phyloP scores from a whole-genome alignment of 768 basidiomycete species.

The Boletus rufocinnamomeus region DNA sequence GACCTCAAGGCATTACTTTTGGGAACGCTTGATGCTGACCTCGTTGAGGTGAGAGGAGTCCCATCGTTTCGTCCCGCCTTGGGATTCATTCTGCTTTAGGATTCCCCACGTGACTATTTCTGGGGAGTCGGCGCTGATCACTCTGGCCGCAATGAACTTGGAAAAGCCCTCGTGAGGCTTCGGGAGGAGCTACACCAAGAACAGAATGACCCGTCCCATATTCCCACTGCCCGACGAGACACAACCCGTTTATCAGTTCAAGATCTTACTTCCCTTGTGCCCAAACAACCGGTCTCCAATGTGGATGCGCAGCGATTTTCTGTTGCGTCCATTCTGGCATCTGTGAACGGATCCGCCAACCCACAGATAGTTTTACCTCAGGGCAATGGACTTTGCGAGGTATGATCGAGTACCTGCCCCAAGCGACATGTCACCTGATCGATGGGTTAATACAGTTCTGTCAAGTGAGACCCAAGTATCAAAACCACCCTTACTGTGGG shows the following conservation, averaged over 20 bases:
- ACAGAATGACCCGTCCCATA: conserved; percentile 25
- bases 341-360: conserved; percentile 3
- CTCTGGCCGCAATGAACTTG: conserved; percentile 71
- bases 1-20: conserved; percentile 61
- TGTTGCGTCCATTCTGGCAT: conserved; percentile 1
- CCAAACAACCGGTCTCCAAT: conserved; percentile 6
- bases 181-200: conserved; percentile 52
- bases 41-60: conserved; percentile 59
- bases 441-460: conserved; percentile 43
- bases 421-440: conserved; percentile 5
- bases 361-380: conserved; percentile 8
- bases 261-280: conserved; percentile 31
- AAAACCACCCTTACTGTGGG: conserved; percentile 61
- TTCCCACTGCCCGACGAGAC: conserved; percentile 32
- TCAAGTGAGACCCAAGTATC: conserved; percentile 60
- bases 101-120: conserved; percentile 76
- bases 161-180: conserved; percentile 66
- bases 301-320: conserved; percentile 10
- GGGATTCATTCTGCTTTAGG: conserved; percentile 37
- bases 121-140: conserved; percentile 75
- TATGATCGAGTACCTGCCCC: conserved; percentile 10
- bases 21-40: conserved; percentile 62
- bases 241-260: conserved; percentile 34
- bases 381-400: conserved; percentile 33
- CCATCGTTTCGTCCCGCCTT: background rate